phyloP scores from a whole-genome alignment of 2,329 filamentous ascomycete species.

The Sphaerulina vaccinii region DNA sequence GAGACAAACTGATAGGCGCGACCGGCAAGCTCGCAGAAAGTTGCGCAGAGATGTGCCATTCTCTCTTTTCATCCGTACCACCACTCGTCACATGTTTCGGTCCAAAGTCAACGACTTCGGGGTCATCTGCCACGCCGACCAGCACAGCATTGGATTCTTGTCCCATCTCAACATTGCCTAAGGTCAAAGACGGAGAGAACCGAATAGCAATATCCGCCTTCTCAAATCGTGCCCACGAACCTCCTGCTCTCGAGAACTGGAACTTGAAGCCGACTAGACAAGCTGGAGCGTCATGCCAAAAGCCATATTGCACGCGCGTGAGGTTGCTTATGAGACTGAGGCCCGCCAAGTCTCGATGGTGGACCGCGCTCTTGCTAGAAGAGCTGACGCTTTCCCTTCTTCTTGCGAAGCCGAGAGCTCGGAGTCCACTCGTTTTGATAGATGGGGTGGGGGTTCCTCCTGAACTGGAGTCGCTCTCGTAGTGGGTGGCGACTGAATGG shows the following conservation, averaged over 20 bases:
- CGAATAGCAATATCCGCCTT: constrained; percentile 16
- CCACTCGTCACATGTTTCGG: constrained; percentile 16
- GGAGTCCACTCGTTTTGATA: too few relatives aligned
- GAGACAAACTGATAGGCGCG: background rate
- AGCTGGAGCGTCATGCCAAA: constrained; percentile 13
- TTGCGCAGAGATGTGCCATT: constrained; percentile 11
- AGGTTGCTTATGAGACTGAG: constrained; percentile 17
- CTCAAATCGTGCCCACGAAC: constrained; percentile 12
- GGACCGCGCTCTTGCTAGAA: constrained; percentile 4
- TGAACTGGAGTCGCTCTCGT: constrained; percentile 7
- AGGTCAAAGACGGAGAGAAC: background rate
- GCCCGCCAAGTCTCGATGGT: constrained; percentile 13
- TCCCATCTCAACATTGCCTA: background rate
- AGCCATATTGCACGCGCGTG: constrained; percentile 17
- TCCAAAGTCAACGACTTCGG: constrained; percentile 15
- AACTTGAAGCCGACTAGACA: constrained; percentile 18
- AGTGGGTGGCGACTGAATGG: constrained; percentile 15
- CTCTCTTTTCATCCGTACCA: constrained; percentile 14
- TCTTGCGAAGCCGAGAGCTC: too few relatives aligned
- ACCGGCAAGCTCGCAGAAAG: constrained; percentile 10
- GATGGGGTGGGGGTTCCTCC: too few relatives aligned
- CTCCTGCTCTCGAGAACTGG: constrained; percentile 10
- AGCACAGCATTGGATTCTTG: background rate
- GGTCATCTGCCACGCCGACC: background rate
- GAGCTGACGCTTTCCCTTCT: background rate